phyloP scores from a whole-genome alignment of 345 rosid genomes.

The Boechera divaricarpa region DNA sequence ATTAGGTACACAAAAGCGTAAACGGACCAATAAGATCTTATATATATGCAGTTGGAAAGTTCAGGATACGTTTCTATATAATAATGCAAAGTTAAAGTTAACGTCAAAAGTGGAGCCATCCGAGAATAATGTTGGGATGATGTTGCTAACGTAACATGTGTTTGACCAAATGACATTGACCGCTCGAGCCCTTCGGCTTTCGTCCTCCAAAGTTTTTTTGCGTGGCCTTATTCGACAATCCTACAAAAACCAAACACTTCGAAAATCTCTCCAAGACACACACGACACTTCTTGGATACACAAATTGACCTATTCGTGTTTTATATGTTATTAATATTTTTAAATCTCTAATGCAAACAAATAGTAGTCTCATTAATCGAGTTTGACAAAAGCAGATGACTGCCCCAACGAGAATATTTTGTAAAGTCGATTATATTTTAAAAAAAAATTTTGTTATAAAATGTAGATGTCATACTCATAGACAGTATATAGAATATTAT shows the following conservation, averaged over 20 bases:
- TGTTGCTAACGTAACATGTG: conserved; percentile 30
- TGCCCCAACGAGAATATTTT: conserved; percentile 38
- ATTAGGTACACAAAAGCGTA: conserved; percentile 8
- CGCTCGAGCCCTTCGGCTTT: conserved; percentile 49
- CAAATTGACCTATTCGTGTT: conserved; percentile 43
- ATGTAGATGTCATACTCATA: not conserved
- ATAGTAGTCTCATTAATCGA: conserved; percentile 36
- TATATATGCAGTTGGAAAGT: not conserved
- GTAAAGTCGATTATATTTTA: conserved; percentile 13
- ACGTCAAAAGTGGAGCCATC: conserved; percentile 39
- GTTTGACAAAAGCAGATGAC: conserved; percentile 39
- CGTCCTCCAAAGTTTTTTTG: conserved; percentile 40
- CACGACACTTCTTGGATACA: conserved; percentile 48
- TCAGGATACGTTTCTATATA: conserved; percentile 1
- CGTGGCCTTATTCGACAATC: conserved; percentile 45
- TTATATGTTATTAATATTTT: conserved; percentile 24
- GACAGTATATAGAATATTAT: not conserved
- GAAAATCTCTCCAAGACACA: conserved; percentile 45
- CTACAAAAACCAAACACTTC: conserved; percentile 43
- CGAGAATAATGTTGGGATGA: conserved; percentile 32
- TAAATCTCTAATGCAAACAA: conserved; percentile 29
- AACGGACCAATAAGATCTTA: conserved; percentile 17
- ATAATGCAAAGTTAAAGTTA: conserved; percentile 32
- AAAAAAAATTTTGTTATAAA: not conserved
- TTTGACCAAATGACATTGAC: conserved; percentile 46